Conservation (phyloP, 2,329 filamentous ascomycete species). For the Lecanosticta acicola region DNA sequence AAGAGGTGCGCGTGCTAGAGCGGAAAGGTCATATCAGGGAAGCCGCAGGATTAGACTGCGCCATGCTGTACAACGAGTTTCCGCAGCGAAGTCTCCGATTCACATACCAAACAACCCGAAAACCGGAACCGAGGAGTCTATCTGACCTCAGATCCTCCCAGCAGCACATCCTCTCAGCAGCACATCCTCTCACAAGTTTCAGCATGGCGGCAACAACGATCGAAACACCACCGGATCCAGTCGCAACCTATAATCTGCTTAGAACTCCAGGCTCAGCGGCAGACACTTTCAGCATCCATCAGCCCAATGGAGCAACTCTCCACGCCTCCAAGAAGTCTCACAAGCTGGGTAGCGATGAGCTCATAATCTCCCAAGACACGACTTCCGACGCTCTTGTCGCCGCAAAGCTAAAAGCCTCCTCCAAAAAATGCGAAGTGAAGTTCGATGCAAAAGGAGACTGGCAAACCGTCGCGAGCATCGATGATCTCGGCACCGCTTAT, state of each 20-base stretch:
- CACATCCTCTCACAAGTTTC: too few species aligned
- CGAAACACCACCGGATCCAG: neutral
- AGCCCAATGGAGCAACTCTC: neutral
- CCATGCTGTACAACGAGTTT: too few species aligned
- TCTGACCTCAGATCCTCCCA: too few species aligned
- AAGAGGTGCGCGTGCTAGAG: too few species aligned
- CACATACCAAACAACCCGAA: too few species aligned
- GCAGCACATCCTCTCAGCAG: too few species aligned
- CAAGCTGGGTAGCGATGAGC: neutral
- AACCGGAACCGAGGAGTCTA: too few species aligned
- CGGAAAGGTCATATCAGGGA: too few species aligned
- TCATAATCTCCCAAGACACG: neutral
- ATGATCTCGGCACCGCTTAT: neutral
- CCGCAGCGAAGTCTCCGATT: too few species aligned
- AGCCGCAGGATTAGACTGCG: too few species aligned
- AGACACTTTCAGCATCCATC: neutral
- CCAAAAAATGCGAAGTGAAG: neutral
- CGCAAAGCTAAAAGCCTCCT: neutral
- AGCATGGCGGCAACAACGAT: neutral
- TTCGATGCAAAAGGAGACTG: neutral
- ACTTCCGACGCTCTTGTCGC: neutral
- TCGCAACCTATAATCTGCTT: neutral
- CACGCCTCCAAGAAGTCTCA: neutral
- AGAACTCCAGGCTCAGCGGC: neutral
- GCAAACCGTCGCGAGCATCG: neutral